These are phyloP conservation scores for Chlamydomonas incerta DNA, from an alignment of 139 green algal species.

Conservation along the genomic window DNA sequence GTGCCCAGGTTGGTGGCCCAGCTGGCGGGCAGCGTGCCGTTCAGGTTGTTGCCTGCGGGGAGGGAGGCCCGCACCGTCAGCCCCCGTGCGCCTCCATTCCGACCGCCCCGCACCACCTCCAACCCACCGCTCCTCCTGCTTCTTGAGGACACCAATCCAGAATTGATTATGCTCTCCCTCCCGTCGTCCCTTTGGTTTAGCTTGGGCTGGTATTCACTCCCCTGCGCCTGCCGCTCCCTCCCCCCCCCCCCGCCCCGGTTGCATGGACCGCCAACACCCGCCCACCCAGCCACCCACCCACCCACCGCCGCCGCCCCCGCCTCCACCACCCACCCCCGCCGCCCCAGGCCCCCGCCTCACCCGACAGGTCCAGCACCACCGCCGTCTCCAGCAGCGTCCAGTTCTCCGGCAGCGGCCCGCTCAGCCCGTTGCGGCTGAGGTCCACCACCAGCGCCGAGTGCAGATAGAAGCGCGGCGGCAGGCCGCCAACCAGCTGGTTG, in stretches of 20 bases:
- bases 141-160: too few species aligned
- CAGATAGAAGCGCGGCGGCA: constrained; percentile 6
- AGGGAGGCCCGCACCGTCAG: too few species aligned
- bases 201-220: too few species aligned
- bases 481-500: background rate
- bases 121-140: too few species aligned
- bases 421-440: constrained; percentile 14
- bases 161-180: too few species aligned
- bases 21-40: constrained; percentile 10
- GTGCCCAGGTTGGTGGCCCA: constrained; percentile 21
- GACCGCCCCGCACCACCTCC: too few species aligned
- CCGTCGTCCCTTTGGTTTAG: too few species aligned
- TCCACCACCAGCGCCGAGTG: constrained; percentile 28
- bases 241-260: too few species aligned
- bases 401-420: constrained; percentile 16
- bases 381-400: constrained; percentile 38
- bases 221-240: too few species aligned
- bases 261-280: too few species aligned
- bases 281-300: background rate
- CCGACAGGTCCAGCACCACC: constrained; percentile 16
- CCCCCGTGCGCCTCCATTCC: too few species aligned
- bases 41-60: constrained; percentile 34
- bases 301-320: background rate
- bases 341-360: background rate
- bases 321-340: background rate